Evolutionary conservation across 75 land plant genomes (phyloP), one percentile per base, ranked within the genome.

Genomic region (Adiantum capillusveneris): DNA sequence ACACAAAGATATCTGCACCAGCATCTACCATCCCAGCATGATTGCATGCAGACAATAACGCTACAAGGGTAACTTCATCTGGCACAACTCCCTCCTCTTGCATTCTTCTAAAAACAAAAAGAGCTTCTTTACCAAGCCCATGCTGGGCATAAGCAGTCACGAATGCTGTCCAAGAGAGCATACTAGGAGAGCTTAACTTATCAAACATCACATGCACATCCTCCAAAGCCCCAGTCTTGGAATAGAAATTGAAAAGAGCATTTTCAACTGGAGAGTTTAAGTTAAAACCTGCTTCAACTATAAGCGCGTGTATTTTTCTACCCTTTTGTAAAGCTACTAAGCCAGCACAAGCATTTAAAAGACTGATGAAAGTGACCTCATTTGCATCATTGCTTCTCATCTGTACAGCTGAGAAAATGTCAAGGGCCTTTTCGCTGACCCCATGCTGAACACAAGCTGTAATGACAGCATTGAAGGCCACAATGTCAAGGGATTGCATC

Each of bases 131-230:
- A 6, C 61, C 11, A 11, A 19, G n/a, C 25, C 71, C 70, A 0
- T 46, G 16, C 9, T 44, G 65, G 26, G 61, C 52, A 41, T 68
- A 76, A 0, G 80, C 71, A 12, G 72, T 14, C 21, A 80, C 53
- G 54, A 80, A 56, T 19, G 79, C 67, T 41, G 70, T 75, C 83
- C 83, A 80, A 5, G 75, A 44, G 17, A 75, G 71, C 9, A 75
- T 75, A 52, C 71, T 64, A 13, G 64, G 41, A 0, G 29, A 5
- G 7, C 63, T 67, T 67, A 77, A 71, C 68, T 67, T 68, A 18
- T 72, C 80, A 36, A 77, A 77, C 63, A 77, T 53, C 49, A 53
- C 64, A 6, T 57, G 53, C 13, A 75, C 80, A 39, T 67, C 67
- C 9, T 12, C 25, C 11, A 78, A n/a, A 49, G 51, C 26, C 14